Evolutionary conservation across 1,284 basidiomycete species (phyloP).

Genomic region (Ganoderma sp.): DNA sequence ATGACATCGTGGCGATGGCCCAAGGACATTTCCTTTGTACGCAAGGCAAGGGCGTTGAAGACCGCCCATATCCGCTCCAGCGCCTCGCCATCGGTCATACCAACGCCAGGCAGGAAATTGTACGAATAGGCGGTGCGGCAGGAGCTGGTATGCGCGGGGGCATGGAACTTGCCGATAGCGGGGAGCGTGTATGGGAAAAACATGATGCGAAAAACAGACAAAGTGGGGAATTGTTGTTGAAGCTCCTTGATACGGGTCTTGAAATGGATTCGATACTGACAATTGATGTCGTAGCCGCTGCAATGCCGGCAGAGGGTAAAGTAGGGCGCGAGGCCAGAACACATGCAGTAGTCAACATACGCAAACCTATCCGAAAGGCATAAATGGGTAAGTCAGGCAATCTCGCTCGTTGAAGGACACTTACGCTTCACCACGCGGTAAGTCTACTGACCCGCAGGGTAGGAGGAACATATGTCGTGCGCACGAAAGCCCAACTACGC

Average conservation of each 20-base stretch:
- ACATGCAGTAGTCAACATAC: neutral
- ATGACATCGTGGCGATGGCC: slow-evolving; percentile 7
- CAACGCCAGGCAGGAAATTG: too few relatives aligned
- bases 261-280: slow-evolving; percentile 17
- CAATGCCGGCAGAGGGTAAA: neutral
- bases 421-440: neutral
- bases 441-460: neutral
- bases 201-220: neutral
- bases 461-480: slow-evolving; percentile 4
- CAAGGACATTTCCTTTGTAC: slow-evolving; percentile 2
- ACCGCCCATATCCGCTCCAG: neutral
- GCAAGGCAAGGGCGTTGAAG: neutral
- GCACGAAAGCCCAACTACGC: slow-evolving; percentile 1
- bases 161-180: too few relatives aligned
- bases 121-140: too few relatives aligned
- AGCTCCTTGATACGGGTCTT: neutral
- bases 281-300: slow-evolving; percentile 19
- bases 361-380: neutral
- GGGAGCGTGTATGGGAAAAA: neutral
- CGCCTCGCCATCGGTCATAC: too few relatives aligned
- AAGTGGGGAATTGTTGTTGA: neutral
- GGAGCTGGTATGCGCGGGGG: too few relatives aligned
- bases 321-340: neutral
- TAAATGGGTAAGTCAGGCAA: too few relatives aligned
- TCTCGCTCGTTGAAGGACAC: neutral